Evolutionary conservation across 2,329 filamentous ascomycete genomes (phyloP).

Genomic region (Scopulariopsis brevicaulis): DNA sequence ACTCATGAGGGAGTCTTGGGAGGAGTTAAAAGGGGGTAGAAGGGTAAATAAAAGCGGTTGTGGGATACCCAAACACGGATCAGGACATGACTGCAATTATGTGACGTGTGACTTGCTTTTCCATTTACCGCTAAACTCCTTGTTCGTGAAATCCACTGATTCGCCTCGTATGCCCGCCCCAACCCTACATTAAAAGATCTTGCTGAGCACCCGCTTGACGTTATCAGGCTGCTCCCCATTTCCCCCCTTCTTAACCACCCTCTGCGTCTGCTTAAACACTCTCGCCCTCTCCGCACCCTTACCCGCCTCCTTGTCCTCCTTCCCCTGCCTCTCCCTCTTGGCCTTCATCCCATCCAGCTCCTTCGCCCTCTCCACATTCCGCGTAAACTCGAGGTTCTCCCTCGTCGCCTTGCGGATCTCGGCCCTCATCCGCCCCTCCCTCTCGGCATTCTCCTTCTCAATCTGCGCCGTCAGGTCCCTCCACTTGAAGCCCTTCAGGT

Average conservation of each 20-base stretch:
- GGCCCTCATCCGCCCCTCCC: conserved; percentile 62
- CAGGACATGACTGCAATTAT: background rate
- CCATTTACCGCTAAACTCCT: background rate
- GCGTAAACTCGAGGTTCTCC: conserved; percentile 73
- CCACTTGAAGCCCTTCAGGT: conserved; percentile 81
- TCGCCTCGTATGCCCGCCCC: background rate
- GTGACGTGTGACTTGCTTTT: background rate
- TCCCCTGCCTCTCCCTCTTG: conserved; percentile 32
- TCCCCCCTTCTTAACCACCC: conserved; percentile 30
- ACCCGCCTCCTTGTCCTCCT: conserved; percentile 10
- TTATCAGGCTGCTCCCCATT: conserved; percentile 37
- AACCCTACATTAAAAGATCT: conserved; percentile 46
- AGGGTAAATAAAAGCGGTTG: background rate
- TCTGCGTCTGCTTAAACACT: conserved; percentile 55
- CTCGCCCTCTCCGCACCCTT: conserved; percentile 11
- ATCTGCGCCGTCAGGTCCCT: conserved; percentile 65
- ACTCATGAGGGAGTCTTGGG: conserved; percentile 13
- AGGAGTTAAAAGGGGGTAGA: background rate
- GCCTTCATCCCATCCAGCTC: conserved; percentile 65
- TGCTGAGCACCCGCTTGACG: conserved; percentile 49
- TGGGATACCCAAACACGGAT: background rate
- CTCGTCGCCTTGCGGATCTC: conserved; percentile 65
- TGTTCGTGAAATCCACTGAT: background rate
- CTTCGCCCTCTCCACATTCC: conserved; percentile 71
- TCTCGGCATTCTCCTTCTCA: conserved; percentile 68